Conservation (phyloP, 768 basidiomycete species). For the Tubosaeta sp. region DNA sequence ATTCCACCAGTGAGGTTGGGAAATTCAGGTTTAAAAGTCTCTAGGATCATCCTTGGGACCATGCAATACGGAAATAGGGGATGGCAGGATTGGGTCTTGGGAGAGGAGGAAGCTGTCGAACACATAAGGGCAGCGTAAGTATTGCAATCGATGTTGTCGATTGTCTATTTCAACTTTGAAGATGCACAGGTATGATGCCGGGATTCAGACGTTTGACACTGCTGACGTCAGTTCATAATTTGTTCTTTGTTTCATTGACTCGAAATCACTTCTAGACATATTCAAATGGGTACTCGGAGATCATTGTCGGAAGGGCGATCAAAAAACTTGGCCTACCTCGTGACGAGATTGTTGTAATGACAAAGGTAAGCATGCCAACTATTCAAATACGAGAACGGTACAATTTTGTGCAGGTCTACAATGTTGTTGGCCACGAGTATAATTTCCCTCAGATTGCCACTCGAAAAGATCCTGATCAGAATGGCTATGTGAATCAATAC, state of each 20-base stretch:
- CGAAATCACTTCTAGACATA: constrained; percentile 43
- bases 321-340: constrained; percentile 64
- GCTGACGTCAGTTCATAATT: constrained; percentile 25
- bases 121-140: constrained; percentile 47
- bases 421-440: constrained; percentile 30
- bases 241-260: background rate
- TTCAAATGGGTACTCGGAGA: constrained; percentile 62
- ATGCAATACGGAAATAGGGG: constrained; percentile 43
- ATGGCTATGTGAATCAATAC: constrained; percentile 46
- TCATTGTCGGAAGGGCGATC: constrained; percentile 68
- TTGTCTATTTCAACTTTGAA: background rate
- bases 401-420: constrained; percentile 35
- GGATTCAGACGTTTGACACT: constrained; percentile 35
- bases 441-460: constrained; percentile 6
- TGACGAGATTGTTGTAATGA: constrained; percentile 73
- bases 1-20: constrained; percentile 37
- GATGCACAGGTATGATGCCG: constrained; percentile 30
- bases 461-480: constrained; percentile 29
- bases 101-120: constrained; percentile 41
- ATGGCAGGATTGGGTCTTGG: constrained; percentile 53
- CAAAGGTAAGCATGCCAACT: constrained; percentile 44
- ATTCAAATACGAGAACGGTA: background rate
- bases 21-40: constrained; percentile 47
- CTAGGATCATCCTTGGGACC: constrained; percentile 46
- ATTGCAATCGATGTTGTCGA: background rate